Evolutionary conservation across 805 yeast genomes (phyloP), one percentile per base, ranked within the genome.

Genomic region (Yamadazyma scolyti): DNA sequence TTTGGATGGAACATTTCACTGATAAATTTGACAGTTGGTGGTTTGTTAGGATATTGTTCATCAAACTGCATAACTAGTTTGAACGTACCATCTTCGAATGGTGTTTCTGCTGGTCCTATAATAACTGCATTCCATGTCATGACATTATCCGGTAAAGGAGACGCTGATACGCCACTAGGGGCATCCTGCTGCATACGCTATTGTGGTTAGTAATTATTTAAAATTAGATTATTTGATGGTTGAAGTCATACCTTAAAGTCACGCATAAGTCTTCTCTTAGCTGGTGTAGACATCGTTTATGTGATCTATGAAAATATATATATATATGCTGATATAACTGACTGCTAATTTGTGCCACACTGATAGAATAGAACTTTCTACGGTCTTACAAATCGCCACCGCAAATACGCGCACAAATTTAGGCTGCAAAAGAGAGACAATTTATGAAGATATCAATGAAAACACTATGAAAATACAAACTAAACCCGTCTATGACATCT

Each of bases 1-100:
- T 93, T 93, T 3, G 98, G 98, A 55, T 93, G 98, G 58, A 93
- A 93, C 96, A 93, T 93, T 48, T 85, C 90, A 39, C 90, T 80
- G 23, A 89, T 67, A 55, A 93, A 93, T 54, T 85, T 82, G 26
- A 93, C 98, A 35, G 74, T 68, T 2, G 98, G 98, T 14, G 98
- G 97, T 51, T 93, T 93, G 50, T 90, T 89, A 4, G 98, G 98
- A 51, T 93, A 93, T 52, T 88, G 96, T 62, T 93, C 98, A 54
- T 88, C 96, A 54, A 93, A 93, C 47, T 85, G 90, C 45, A 93
- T 59, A 33, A 79, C 71, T 39, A 93, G 68, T 37, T 95, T 73
- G 60, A 93, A 93, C 0, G 97, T 93, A 9, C 98, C 98, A 53
- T 93, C 98, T 57, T 93, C 98, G 54, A 87, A 93, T 3, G 98